Conservation (phyloP, 176 grass and related monocot genomes). For the Aegilops umbellulata region DNA sequence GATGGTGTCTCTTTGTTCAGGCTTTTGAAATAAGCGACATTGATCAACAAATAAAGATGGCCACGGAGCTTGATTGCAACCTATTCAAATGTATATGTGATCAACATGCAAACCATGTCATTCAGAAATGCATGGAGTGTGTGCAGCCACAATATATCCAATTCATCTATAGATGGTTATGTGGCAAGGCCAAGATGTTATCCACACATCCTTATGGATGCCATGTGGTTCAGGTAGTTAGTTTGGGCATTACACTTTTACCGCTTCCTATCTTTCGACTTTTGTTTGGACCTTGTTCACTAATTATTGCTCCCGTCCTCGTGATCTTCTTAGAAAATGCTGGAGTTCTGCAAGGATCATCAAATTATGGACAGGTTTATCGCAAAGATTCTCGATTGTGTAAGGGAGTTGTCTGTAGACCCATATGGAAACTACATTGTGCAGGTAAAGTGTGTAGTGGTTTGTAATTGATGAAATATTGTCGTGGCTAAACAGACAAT, state of each 20-base stretch:
- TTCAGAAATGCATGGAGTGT: conserved; percentile 59
- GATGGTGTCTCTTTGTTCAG: not conserved
- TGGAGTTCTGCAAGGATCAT: conserved; percentile 35
- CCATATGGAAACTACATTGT: conserved; percentile 62
- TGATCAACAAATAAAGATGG: conserved; percentile 42
- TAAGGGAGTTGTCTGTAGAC: conserved; percentile 33
- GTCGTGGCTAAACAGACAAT: not conserved
- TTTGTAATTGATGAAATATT: not conserved
- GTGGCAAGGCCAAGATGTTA: conserved; percentile 4
- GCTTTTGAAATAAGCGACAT: conserved; percentile 50
- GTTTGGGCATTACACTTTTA: not conserved
- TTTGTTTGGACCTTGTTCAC: not conserved
- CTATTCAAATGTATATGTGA: conserved; percentile 41
- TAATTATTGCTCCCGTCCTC: not conserved
- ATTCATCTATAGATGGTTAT: conserved; percentile 42
- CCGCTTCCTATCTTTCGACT: not conserved
- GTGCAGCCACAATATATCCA: conserved; percentile 38
- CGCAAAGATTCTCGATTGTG: conserved; percentile 22
- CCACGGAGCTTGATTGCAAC: conserved; percentile 43
- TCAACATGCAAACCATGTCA: conserved; percentile 43
- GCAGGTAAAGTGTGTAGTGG: conserved; percentile 25
- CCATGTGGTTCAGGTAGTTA: conserved; percentile 53
- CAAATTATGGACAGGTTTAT: conserved; percentile 22
- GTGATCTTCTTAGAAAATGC: conserved; percentile 38
- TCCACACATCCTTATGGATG: conserved; percentile 37